Conservation (phyloP, 1,284 basidiomycete species). For the Fistulina hepatica region DNA sequence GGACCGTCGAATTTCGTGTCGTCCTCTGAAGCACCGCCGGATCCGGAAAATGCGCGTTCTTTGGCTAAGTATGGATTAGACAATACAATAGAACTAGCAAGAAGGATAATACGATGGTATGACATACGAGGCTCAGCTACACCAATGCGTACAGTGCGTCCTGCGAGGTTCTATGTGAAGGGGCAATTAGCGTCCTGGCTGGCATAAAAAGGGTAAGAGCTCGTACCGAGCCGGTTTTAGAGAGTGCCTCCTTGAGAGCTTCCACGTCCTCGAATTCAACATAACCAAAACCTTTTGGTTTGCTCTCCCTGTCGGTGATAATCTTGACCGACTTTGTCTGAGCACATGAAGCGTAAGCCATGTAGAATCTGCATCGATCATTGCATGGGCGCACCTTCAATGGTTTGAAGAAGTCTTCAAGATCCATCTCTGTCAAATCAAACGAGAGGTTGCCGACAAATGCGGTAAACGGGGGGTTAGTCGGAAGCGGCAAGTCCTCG, state of each 20-base stretch:
- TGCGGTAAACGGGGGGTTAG: slow-evolving; percentile 89
- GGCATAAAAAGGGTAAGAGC: slow-evolving; percentile 2
- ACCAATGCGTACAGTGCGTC: slow-evolving; percentile 78
- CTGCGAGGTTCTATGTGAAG: slow-evolving; percentile 50
- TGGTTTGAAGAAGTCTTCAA: slow-evolving; percentile 71
- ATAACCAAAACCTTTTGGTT: slow-evolving; percentile 97
- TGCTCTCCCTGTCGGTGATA: slow-evolving; percentile 83
- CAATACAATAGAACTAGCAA: slow-evolving; percentile 3
- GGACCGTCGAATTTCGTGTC: slow-evolving; percentile 65
- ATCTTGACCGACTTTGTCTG: slow-evolving; percentile 84
- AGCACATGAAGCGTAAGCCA: neutral
- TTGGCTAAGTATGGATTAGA: slow-evolving; percentile 41
- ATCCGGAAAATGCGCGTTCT: slow-evolving; percentile 42
- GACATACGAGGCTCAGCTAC: slow-evolving; percentile 91
- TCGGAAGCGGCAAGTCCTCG: slow-evolving; percentile 92
- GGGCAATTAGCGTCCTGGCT: slow-evolving; percentile 9
- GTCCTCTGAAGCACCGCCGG: slow-evolving; percentile 44
- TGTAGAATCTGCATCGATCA: slow-evolving; percentile 3
- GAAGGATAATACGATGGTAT: too few species aligned
- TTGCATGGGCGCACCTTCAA: slow-evolving; percentile 38
- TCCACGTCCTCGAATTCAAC: slow-evolving; percentile 86
- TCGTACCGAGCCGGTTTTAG: slow-evolving; percentile 53
- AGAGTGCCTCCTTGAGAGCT: slow-evolving; percentile 73
- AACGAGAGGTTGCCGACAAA: slow-evolving; percentile 95
- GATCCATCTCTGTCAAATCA: slow-evolving; percentile 78